Conservation (phyloP, 2,329 filamentous ascomycete genomes). For the Pseudogymnoascus sp. region DNA sequence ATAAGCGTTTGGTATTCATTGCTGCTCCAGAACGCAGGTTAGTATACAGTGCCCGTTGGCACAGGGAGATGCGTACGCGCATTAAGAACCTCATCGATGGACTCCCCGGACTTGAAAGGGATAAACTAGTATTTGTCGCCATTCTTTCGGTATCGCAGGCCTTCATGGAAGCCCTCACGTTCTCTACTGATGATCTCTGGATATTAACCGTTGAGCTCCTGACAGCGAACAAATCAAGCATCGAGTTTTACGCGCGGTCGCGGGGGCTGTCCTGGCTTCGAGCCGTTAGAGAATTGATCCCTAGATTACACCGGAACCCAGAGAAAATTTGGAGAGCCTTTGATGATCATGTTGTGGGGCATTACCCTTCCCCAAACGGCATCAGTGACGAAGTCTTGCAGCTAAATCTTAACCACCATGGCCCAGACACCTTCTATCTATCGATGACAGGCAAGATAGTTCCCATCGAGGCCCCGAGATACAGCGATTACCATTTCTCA, state of each 20-base stretch:
- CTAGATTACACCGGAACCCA: not conserved
- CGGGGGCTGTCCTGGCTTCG: not conserved
- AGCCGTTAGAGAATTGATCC: not conserved
- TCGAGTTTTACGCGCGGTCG: not conserved
- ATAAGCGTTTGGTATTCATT: not conserved
- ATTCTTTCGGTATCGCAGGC: not conserved
- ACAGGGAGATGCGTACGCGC: not conserved
- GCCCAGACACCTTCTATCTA: not conserved
- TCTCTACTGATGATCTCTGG: not conserved
- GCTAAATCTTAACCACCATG: not conserved
- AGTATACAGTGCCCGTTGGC: not conserved
- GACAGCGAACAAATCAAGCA: not conserved
- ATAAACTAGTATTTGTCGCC: not conserved
- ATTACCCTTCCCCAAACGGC: not conserved
- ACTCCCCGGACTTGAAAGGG: not conserved
- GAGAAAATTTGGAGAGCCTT: not conserved
- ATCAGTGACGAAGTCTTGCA: not conserved
- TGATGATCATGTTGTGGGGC: not conserved
- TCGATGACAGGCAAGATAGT: not conserved
- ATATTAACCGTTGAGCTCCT: not conserved
- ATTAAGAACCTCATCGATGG: not conserved
- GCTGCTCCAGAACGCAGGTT: not conserved
- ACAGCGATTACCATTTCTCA: not conserved
- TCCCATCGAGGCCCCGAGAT: not conserved
- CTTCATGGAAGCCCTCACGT: not conserved